phyloP scores from a whole-genome alignment of 192 early-diverging fungal species.

The Podila clonocystis region DNA sequence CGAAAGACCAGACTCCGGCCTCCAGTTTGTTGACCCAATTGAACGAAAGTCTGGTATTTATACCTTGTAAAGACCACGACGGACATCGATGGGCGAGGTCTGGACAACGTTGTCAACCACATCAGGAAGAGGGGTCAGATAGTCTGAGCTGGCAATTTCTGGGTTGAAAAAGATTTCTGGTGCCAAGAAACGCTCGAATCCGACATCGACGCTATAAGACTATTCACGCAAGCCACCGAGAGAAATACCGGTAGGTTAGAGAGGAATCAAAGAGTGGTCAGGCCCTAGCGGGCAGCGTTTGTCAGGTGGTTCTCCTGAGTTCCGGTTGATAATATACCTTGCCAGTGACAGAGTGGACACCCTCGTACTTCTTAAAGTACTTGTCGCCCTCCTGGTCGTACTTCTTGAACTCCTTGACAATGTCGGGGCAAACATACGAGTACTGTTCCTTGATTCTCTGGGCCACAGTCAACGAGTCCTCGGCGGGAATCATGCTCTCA shows the following conservation, averaged over 20 bases:
- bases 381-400: conserved; percentile 91
- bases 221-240: conserved; percentile 29
- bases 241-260: background rate
- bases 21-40: background rate
- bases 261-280: background rate
- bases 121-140: conserved; percentile 94
- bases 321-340: conserved; percentile 59
- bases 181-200: conserved; percentile 98
- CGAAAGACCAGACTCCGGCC: background rate
- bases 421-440: conserved; percentile 96
- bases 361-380: conserved; percentile 90
- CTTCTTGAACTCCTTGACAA: conserved; percentile 96
- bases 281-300: background rate
- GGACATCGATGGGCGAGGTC: conserved; percentile 95
- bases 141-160: conserved; percentile 96
- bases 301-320: background rate
- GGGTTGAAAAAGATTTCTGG: conserved; percentile 99
- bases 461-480: conserved; percentile 95
- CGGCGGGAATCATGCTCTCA: conserved; percentile 95
- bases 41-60: too few relatives aligned
- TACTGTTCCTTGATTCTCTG: conserved; percentile 97
- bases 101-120: conserved; percentile 98
- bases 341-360: conserved; percentile 86
- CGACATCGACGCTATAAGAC: conserved; percentile 95
- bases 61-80: conserved; percentile 95